These are phyloP conservation scores for Dendrobium chrysotoxum DNA, from an alignment of 106 monocot species.

Conservation along the genomic window DNA sequence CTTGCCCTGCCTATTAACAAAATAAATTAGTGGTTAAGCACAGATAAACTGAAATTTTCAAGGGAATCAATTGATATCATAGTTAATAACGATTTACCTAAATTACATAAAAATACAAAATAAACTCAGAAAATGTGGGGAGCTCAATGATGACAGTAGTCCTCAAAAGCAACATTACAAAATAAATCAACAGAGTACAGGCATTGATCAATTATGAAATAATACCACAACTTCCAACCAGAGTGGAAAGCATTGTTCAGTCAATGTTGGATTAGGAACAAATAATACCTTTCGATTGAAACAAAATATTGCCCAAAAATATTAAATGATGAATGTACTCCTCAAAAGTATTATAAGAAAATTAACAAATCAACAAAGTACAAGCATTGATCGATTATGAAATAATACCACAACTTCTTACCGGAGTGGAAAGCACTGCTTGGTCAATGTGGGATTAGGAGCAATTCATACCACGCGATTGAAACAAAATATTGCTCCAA, in stretches of 20 bases:
- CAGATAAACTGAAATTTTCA: not conserved
- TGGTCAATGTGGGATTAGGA: not conserved
- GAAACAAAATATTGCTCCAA: not conserved
- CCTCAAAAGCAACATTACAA: not conserved
- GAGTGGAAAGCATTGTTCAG: not conserved
- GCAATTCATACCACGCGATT: not conserved
- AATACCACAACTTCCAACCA: not conserved
- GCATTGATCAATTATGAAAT: not conserved
- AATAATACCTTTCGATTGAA: not conserved
- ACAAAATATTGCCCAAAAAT: not conserved
- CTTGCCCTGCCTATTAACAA: conserved; percentile 60
- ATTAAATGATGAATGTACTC: too few relatives aligned
- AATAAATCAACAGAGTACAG: not conserved
- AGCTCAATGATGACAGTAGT: not conserved
- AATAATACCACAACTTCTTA: not conserved
- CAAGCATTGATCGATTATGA: not conserved
- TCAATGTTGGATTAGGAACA: not conserved
- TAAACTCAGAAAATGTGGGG: not conserved
- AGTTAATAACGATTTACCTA: not conserved
- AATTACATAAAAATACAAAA: not conserved
- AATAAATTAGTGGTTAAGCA: not conserved
- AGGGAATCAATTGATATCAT: not conserved
- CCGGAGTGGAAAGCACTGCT: not conserved
- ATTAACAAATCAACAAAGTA: not conserved
- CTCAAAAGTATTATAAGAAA: not conserved